A percentile compares a stretch with the other conserved stretches of the same genome.
Evolutionary conservation across 225 moss, liverwort and hornwort genomes (phyloP).

Genomic region (Anthoceros angustus): DNA sequence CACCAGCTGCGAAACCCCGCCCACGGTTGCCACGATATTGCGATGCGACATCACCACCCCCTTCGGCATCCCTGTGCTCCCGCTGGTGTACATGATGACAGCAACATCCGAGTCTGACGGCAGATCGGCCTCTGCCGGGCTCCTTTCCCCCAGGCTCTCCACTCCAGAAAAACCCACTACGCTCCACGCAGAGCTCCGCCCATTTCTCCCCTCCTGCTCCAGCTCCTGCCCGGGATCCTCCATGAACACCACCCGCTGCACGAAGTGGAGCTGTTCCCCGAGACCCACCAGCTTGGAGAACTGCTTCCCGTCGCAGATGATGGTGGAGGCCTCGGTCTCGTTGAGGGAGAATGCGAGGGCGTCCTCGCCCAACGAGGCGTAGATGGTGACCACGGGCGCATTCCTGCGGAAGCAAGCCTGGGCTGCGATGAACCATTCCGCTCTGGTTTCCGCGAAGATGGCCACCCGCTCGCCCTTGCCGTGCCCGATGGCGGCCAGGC

Average conservation of each 20-base stretch:
- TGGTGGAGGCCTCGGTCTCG: constrained; percentile 72
- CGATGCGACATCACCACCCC: constrained; percentile 98
- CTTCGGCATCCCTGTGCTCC: constrained; percentile 95
- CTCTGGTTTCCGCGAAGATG: constrained; percentile 89
- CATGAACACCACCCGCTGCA: constrained; percentile 71
- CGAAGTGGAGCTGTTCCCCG: constrained; percentile 29
- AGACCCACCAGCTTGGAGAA: constrained; percentile 58
- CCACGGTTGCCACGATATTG: constrained; percentile 69
- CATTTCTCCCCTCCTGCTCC: constrained; percentile 17
- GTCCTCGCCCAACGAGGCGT: constrained; percentile 80
- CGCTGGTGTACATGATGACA: constrained; percentile 98
- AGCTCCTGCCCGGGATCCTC: constrained; percentile 48
- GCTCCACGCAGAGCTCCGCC: constrained; percentile 37
- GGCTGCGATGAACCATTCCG: constrained; percentile 68
- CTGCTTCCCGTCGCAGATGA: constrained; percentile 87
- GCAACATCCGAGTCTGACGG: constrained; percentile 59
- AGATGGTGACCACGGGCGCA: constrained; percentile 65
- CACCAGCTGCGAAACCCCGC: constrained; percentile 48
- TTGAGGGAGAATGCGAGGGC: constrained; percentile 67
- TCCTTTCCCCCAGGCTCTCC: constrained; percentile 50
- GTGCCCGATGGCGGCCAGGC: constrained; percentile 67
- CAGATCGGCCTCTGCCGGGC: constrained; percentile 41
- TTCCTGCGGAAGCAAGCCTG: constrained; percentile 74
- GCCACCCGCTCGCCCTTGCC: constrained; percentile 58
- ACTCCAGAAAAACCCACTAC: constrained; percentile 42